phyloP scores from a whole-genome alignment of 176 grass and related monocot species.

The barley (Hordeum vulgare) region DNA sequence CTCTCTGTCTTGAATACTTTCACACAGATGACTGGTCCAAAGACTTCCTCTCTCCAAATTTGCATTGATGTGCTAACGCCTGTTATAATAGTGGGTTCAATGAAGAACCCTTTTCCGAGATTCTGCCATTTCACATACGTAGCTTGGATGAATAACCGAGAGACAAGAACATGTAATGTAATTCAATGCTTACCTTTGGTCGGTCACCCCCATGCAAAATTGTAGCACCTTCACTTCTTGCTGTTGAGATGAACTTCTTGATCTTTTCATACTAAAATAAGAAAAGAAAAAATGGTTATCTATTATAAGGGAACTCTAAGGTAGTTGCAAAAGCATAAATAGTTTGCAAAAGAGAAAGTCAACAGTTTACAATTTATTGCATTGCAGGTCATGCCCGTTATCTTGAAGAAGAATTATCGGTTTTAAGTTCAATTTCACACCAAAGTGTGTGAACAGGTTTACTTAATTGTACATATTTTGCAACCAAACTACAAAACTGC shows the following conservation, averaged over 20 bases:
- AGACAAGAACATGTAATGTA: background rate
- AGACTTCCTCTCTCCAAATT: slow-evolving; percentile 98
- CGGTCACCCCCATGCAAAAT: slow-evolving; percentile 68
- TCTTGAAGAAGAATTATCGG: background rate
- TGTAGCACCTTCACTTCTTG: slow-evolving; percentile 79
- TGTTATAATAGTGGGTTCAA: slow-evolving; percentile 91
- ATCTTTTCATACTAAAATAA: slow-evolving; percentile 80
- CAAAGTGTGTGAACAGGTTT: background rate
- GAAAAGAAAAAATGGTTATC: background rate
- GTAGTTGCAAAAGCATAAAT: background rate
- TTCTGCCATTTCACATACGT: slow-evolving; percentile 44
- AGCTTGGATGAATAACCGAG: slow-evolving; percentile 15
- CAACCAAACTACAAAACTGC: background rate
- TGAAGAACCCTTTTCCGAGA: slow-evolving; percentile 76
- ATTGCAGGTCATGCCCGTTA: background rate
- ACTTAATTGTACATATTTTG: slow-evolving; percentile 1
- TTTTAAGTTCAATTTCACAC: background rate
- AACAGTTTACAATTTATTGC: background rate
- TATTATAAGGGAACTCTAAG: background rate
- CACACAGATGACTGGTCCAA: slow-evolving; percentile 88
- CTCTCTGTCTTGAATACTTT: slow-evolving; percentile 80
- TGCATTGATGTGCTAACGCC: slow-evolving; percentile 76
- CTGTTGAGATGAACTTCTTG: slow-evolving; percentile 68
- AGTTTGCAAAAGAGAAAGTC: background rate
- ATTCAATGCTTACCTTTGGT: slow-evolving; percentile 51